phyloP scores from a whole-genome alignment of 2,329 filamentous ascomycete genomes.

The Diplodia seriata region DNA sequence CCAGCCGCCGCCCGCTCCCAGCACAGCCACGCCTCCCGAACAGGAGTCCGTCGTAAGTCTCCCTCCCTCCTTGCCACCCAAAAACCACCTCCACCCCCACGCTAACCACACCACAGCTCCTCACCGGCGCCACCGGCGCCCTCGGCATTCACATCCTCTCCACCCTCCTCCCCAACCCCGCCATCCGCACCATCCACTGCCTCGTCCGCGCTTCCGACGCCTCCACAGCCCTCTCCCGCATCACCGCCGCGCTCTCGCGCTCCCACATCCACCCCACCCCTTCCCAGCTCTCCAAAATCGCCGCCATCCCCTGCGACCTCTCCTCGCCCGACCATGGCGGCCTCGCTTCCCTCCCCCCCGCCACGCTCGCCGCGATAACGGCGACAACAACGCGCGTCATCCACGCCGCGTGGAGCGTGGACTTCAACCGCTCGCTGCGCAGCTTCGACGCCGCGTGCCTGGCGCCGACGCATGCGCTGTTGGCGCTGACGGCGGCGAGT shows the following conservation, averaged over 20 bases:
- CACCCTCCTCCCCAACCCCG: conserved; percentile 37
- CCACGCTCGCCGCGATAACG: conserved; percentile 35
- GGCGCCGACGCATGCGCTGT: conserved; percentile 53
- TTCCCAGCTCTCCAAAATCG: conserved; percentile 40
- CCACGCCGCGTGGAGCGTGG: conserved; percentile 62
- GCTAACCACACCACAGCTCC: conserved; percentile 43
- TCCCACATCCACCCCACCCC: conserved; percentile 42
- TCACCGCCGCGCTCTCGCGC: conserved; percentile 43
- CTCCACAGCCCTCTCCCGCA: conserved; percentile 38
- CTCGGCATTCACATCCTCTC: conserved; percentile 64
- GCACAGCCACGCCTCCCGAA: background rate
- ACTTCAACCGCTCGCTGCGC: conserved; percentile 60
- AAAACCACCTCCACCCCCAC: background rate
- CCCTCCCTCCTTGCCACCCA: background rate
- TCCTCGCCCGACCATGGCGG: background rate
- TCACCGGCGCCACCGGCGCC: conserved; percentile 70
- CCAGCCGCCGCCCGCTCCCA: background rate
- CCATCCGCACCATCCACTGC: conserved; percentile 55
- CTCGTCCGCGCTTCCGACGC: conserved; percentile 52
- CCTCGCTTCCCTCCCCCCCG: conserved; percentile 47
- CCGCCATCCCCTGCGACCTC: conserved; percentile 45
- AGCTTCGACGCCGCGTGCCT: conserved; percentile 52
- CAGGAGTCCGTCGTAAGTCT: conserved; percentile 34
- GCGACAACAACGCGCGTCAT: conserved; percentile 52
- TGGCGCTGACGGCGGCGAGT: conserved; percentile 36